These are phyloP conservation scores for Sugiyamaella mastotermitis DNA, from an alignment of 805 yeast genomes.

Conservation along the genomic window DNA sequence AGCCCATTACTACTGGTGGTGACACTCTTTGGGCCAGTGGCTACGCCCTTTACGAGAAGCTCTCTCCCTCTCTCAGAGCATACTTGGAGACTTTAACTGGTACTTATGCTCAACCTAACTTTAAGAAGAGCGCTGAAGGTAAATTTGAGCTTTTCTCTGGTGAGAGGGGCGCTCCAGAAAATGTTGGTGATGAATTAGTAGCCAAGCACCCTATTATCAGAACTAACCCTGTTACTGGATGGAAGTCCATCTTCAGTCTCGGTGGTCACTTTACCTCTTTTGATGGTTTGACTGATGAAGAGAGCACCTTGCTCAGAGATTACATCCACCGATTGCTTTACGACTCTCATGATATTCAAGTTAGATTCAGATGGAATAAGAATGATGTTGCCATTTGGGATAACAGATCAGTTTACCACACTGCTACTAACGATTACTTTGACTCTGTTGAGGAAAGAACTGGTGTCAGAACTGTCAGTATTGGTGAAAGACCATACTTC, in stretches of 20 bases:
- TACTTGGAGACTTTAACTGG: constrained; percentile 37
- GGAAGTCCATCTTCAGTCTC: constrained; percentile 53
- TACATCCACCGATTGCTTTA: constrained; percentile 46
- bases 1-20: constrained; percentile 52
- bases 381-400: constrained; percentile 74
- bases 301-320: constrained; percentile 41
- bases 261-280: constrained; percentile 46
- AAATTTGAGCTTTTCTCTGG: constrained; percentile 20
- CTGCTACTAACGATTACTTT: constrained; percentile 52
- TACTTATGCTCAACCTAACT: constrained; percentile 19
- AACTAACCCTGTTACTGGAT: constrained; percentile 62
- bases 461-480: constrained; percentile 23
- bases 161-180: constrained; percentile 26
- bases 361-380: constrained; percentile 50
- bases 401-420: constrained; percentile 59
- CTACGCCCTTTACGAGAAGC: constrained; percentile 48
- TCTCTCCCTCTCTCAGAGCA: constrained; percentile 43
- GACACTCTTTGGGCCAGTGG: constrained; percentile 53
- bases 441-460: constrained; percentile 11
- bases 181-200: constrained; percentile 23
- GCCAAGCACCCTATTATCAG: constrained; percentile 51
- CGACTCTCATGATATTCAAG: constrained; percentile 30
- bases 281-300: constrained; percentile 46
- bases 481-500: constrained; percentile 29
- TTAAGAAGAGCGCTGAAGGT: constrained; percentile 14